These are phyloP conservation scores for Delonix regia DNA, from an alignment of 306 rosid genomes.

Conservation along the genomic window DNA sequence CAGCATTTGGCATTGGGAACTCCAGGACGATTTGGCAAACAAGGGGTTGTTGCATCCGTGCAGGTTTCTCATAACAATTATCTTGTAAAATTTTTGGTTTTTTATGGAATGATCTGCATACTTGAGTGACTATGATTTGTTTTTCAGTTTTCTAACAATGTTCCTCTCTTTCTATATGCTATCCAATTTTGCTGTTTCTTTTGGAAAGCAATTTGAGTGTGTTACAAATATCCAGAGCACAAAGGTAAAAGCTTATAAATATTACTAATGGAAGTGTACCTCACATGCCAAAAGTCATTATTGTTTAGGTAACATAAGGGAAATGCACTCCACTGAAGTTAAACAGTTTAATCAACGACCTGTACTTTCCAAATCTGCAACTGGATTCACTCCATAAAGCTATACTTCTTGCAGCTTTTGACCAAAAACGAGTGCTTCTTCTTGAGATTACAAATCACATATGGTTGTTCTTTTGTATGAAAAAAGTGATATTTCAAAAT, in stretches of 20 bases:
- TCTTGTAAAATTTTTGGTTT: constrained; percentile 21
- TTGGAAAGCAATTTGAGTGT: not conserved
- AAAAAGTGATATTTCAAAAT: constrained; percentile 24
- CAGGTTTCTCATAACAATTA: constrained; percentile 56
- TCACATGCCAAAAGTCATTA: not conserved
- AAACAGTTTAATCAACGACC: not conserved
- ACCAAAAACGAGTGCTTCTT: not conserved
- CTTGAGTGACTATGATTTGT: not conserved
- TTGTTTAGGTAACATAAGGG: not conserved
- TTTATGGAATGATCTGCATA: constrained; percentile 24
- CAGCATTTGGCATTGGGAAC: constrained; percentile 81
- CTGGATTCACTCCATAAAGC: not conserved
- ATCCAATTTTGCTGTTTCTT: not conserved
- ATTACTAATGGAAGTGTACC: not conserved
- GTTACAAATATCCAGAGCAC: constrained; percentile 15
- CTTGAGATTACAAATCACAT: not conserved
- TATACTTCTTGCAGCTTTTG: constrained; percentile 16
- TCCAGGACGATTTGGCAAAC: constrained; percentile 62
- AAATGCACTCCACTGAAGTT: not conserved
- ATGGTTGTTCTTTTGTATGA: not conserved
- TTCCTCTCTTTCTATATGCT: not conserved
- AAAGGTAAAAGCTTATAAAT: not conserved
- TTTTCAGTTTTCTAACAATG: not conserved
- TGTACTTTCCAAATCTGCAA: not conserved
- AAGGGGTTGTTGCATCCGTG: constrained; percentile 71